phyloP scores from a whole-genome alignment of 2,329 filamentous ascomycete genomes.

The Cryoendolithus antarcticus region DNA sequence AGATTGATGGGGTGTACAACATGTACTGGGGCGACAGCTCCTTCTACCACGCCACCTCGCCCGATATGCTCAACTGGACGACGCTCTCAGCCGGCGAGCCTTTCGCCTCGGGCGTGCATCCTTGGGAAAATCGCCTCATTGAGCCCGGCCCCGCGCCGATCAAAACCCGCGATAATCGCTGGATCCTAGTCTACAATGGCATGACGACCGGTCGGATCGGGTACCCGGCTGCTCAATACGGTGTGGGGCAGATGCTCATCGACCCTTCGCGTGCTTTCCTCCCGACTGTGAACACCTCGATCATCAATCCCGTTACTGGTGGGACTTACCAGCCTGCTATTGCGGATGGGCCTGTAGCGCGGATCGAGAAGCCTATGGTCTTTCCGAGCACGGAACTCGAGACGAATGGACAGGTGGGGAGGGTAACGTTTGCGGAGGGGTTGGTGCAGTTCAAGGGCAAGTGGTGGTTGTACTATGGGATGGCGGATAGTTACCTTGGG shows the following conservation, averaged over 20 bases:
- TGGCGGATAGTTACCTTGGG: conserved; percentile 13
- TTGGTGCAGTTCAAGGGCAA: conserved; percentile 22
- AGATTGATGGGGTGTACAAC: conserved; percentile 21
- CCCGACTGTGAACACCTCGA: conserved; percentile 7
- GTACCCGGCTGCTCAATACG: conserved; percentile 19
- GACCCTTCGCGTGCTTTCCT: conserved; percentile 13
- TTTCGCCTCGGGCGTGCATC: conserved; percentile 17
- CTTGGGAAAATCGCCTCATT: conserved; percentile 24
- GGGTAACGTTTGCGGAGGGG: conserved; percentile 23
- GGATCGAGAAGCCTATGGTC: conserved; percentile 21
- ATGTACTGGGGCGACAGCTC: conserved; percentile 25
- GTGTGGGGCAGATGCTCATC: conserved; percentile 24
- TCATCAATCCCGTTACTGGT: conserved; percentile 7
- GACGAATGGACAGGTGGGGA: conserved; percentile 22
- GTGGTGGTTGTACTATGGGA: conserved; percentile 23
- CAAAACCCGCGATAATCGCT: conserved; percentile 23
- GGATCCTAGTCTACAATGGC: conserved; percentile 23
- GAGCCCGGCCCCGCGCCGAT: conserved; percentile 23
- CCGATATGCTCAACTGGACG: conserved; percentile 23
- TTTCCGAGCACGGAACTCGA: conserved; percentile 17
- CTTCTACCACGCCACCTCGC: conserved; percentile 20
- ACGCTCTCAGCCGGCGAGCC: conserved; percentile 6
- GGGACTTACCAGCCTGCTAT: conserved; percentile 11
- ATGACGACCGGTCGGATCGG: conserved; percentile 16
- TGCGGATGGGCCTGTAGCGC: conserved; percentile 17